Percentiles rank a stretch among this genome's conserved stretches.
phyloP scores from a whole-genome alignment of 306 rosid species.

The Alnus rubra region DNA sequence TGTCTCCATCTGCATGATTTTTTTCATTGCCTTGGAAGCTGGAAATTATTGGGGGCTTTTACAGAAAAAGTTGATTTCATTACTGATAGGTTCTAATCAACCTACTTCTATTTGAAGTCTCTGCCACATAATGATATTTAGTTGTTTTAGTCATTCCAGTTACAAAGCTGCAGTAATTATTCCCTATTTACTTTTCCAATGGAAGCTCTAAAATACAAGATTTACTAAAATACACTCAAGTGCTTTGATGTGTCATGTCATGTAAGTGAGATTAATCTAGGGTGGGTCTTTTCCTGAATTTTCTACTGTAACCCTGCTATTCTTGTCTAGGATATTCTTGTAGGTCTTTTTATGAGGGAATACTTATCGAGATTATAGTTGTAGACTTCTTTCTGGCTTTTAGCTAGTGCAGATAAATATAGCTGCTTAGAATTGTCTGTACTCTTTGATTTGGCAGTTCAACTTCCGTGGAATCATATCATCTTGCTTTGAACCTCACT shows the following conservation, averaged over 20 bases:
- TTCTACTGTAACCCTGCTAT: not conserved
- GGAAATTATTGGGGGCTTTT: slow-evolving; percentile 18
- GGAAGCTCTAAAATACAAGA: not conserved
- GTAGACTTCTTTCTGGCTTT: slow-evolving; percentile 17
- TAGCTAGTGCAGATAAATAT: slow-evolving; percentile 24
- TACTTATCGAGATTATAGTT: slow-evolving; percentile 20
- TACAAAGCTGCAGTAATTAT: slow-evolving; percentile 9
- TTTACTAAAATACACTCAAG: not conserved
- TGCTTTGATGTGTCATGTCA: slow-evolving; percentile 6
- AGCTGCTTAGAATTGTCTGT: slow-evolving; percentile 30
- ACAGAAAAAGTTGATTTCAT: not conserved
- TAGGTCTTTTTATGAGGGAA: slow-evolving; percentile 5
- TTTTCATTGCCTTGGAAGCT: slow-evolving; percentile 12
- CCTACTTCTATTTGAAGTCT: not conserved
- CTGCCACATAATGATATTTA: slow-evolving; percentile 9
- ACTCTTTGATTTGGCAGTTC: slow-evolving; percentile 75
- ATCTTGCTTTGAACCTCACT: slow-evolving; percentile 98
- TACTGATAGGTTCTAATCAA: not conserved
- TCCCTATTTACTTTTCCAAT: slow-evolving; percentile 5
- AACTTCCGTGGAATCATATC: slow-evolving; percentile 98
- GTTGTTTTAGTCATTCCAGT: slow-evolving; percentile 6
- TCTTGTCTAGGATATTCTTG: not conserved
- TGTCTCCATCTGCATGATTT: slow-evolving; percentile 12
- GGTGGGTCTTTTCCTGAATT: slow-evolving; percentile 3
- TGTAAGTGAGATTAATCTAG: slow-evolving; percentile 19